A percentile compares a stretch with the other conserved stretches of the same genome.
Evolutionary conservation across 129 eudicot genomes (phyloP).

Genomic region (Tagetes patula): DNA sequence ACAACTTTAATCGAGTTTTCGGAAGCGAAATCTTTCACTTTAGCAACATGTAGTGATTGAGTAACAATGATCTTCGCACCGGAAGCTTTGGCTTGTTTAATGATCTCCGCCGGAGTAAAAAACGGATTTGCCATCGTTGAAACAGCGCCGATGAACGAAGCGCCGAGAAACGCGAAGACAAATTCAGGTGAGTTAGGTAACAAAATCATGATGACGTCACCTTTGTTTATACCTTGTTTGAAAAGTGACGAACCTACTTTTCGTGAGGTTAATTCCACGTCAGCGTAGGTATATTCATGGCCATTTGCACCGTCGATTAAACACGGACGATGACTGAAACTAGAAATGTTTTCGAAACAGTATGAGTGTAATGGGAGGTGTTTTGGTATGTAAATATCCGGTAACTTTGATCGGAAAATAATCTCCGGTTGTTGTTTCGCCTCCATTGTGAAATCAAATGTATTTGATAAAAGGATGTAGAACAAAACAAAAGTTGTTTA

Average conservation of each 20-base stretch:
- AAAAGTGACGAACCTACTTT: conserved; percentile 63
- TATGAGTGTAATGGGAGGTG: conserved; percentile 78
- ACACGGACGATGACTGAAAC: conserved; percentile 52
- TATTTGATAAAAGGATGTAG: too few relatives aligned
- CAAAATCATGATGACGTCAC: conserved; percentile 78
- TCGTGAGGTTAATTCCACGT: conserved; percentile 61
- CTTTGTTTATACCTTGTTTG: conserved; percentile 52
- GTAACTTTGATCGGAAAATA: conserved; percentile 77
- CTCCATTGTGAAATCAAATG: conserved; percentile 20
- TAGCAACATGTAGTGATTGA: conserved; percentile 52
- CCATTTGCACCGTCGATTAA: conserved; percentile 70
- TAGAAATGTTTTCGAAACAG: conserved; percentile 67
- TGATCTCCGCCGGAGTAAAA: conserved; percentile 75
- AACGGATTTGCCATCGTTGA: conserved; percentile 90
- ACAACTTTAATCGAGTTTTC: conserved; percentile 42
- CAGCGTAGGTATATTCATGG: conserved; percentile 55
- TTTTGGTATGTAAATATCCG: conserved; percentile 80
- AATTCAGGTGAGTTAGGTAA: conserved; percentile 81
- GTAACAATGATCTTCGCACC: conserved; percentile 65
- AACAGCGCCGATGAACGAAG: conserved; percentile 68
- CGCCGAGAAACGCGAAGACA: conserved; percentile 86
- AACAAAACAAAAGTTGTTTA: background rate
- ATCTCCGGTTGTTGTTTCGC: conserved; percentile 8
- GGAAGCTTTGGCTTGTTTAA: conserved; percentile 78
- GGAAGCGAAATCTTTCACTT: conserved; percentile 46